Percentiles rank a stretch among this genome's conserved stretches.
Evolutionary conservation across 306 rosid species (phyloP).

Genomic region (Prosopis cineraria): DNA sequence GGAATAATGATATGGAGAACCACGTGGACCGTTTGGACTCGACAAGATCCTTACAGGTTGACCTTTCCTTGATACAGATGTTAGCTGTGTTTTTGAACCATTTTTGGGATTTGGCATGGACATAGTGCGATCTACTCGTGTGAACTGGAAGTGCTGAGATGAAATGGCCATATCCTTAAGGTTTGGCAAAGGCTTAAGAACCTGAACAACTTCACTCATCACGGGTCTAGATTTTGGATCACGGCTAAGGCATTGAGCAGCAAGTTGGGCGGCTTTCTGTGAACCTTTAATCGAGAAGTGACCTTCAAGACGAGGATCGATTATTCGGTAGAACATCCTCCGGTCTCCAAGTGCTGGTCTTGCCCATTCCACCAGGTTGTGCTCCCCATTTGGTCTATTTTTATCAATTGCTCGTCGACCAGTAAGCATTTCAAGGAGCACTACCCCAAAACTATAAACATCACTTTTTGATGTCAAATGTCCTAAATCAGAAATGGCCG

Average conservation of each 20-base stretch:
- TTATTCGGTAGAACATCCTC: constrained; percentile 70
- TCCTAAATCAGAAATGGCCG: constrained; percentile 49
- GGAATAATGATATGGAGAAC: constrained; percentile 59
- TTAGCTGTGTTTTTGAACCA: constrained; percentile 58
- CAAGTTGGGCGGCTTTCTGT: constrained; percentile 72
- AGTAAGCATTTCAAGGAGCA: constrained; percentile 85
- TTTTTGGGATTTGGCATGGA: constrained; percentile 62
- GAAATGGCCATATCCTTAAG: constrained; percentile 94
- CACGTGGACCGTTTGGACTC: constrained; percentile 60
- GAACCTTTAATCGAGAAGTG: constrained; percentile 92
- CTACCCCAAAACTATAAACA: constrained; percentile 97
- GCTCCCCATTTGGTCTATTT: constrained; percentile 91
- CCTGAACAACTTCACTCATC: constrained; percentile 81
- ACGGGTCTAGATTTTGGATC: constrained; percentile 89
- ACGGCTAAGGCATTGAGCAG: constrained; percentile 83
- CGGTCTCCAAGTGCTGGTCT: constrained; percentile 77
- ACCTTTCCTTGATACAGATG: constrained; percentile 62
- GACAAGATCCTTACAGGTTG: constrained; percentile 74
- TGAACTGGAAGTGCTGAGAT: constrained; percentile 64
- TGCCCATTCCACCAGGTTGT: constrained; percentile 93
- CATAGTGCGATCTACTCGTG: constrained; percentile 72
- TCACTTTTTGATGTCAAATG: constrained; percentile 94
- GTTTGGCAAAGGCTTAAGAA: constrained; percentile 72
- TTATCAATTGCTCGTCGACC: constrained; percentile 95
- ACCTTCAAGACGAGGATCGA: constrained; percentile 93